Conservation (phyloP, 768 basidiomycete genomes). For the Panellus pusillus region DNA sequence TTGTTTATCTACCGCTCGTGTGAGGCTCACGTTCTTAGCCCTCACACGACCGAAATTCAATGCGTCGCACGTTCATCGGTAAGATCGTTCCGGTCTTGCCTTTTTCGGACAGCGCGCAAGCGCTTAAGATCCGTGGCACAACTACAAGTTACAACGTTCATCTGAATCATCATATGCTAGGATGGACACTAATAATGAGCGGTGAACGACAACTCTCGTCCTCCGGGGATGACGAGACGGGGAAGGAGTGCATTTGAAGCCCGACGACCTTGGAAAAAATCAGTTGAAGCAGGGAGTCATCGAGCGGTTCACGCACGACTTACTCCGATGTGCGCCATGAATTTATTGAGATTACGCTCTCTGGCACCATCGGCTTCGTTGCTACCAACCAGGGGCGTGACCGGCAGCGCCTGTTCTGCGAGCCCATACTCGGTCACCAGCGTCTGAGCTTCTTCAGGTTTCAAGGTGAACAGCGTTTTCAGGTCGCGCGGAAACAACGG, state of each 20-base stretch:
- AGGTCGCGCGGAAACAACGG: slow-evolving; percentile 49
- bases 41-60: slow-evolving; percentile 2
- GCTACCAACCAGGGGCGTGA: slow-evolving; percentile 7
- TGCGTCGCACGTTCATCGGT: slow-evolving; percentile 4
- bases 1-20: slow-evolving; percentile 7
- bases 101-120: slow-evolving; percentile 9
- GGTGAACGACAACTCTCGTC: slow-evolving; percentile 27
- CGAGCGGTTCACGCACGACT: slow-evolving; percentile 24
- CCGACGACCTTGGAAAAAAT: slow-evolving; percentile 23
- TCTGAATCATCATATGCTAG: slow-evolving; percentile 3
- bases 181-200: slow-evolving; percentile 24
- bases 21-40: too few species aligned
- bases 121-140: slow-evolving; percentile 15
- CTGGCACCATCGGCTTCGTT: slow-evolving; percentile 28
- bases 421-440: slow-evolving; percentile 49
- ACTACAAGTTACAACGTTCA: background rate
- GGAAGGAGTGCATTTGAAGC: slow-evolving; percentile 33
- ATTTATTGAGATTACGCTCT: slow-evolving; percentile 42
- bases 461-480: slow-evolving; percentile 43
- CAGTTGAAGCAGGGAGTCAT: background rate
- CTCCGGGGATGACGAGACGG: slow-evolving; percentile 27
- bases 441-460: slow-evolving; percentile 37
- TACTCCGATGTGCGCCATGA: slow-evolving; percentile 51
- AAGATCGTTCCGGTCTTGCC: background rate
- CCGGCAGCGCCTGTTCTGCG: slow-evolving; percentile 24